These are phyloP conservation scores for Tylopilus felleus DNA, from an alignment of 768 basidiomycete species.

Conservation along the genomic window DNA sequence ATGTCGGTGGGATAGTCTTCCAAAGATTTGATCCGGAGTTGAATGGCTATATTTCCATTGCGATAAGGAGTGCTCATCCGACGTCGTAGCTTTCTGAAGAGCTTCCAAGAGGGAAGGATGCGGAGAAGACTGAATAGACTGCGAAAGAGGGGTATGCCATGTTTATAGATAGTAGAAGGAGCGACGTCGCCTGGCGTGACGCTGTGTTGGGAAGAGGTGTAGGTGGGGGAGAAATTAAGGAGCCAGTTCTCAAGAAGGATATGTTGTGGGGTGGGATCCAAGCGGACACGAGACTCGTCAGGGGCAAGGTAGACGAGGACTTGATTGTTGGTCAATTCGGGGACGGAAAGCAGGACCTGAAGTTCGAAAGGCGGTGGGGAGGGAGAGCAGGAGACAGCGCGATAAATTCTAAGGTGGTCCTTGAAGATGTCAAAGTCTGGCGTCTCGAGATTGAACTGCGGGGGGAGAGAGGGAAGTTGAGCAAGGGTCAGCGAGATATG, in stretches of 20 bases:
- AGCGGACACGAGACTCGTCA: slow-evolving; percentile 55
- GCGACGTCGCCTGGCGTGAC: slow-evolving; percentile 47
- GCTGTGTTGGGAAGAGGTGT: slow-evolving; percentile 14
- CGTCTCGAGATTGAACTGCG: slow-evolving; percentile 78
- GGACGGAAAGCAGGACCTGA: slow-evolving; percentile 67
- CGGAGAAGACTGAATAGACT: slow-evolving; percentile 67
- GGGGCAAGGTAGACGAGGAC: slow-evolving; percentile 66
- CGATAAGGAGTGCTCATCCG: slow-evolving; percentile 35
- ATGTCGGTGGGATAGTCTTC: slow-evolving; percentile 30
- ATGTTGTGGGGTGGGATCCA: slow-evolving; percentile 65
- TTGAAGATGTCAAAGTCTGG: slow-evolving; percentile 69
- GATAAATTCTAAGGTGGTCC: slow-evolving; percentile 57
- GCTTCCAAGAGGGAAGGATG: slow-evolving; percentile 74
- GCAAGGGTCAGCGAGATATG: background rate
- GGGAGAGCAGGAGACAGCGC: slow-evolving; percentile 40
- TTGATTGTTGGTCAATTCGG: slow-evolving; percentile 65
- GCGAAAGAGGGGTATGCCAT: slow-evolving; percentile 78
- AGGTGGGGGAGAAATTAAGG: slow-evolving; percentile 42
- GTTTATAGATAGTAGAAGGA: slow-evolving; percentile 79
- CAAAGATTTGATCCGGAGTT: slow-evolving; percentile 41
- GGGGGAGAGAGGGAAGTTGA: background rate
- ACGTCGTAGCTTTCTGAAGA: slow-evolving; percentile 57
- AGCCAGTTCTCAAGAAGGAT: slow-evolving; percentile 75
- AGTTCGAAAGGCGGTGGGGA: slow-evolving; percentile 52
- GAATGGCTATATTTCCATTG: slow-evolving; percentile 46